Evolutionary conservation across 1,284 basidiomycete genomes (phyloP).

Genomic region (Pyrrhoderma noxium): DNA sequence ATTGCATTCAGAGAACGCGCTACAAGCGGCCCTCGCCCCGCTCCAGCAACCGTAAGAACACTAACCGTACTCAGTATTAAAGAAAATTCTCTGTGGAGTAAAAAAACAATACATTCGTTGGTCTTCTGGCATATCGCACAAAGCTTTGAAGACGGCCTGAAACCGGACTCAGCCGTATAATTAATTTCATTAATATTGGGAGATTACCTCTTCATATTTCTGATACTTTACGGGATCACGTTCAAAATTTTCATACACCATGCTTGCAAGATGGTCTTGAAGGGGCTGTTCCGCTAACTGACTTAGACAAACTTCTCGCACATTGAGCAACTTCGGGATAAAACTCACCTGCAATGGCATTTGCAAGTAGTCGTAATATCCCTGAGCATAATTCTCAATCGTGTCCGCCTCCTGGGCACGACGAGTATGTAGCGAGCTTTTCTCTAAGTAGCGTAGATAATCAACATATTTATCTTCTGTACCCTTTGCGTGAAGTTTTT

Average conservation of each 20-base stretch:
- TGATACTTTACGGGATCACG: conserved; percentile 95
- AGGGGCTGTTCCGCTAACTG: conserved; percentile 57
- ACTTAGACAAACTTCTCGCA: conserved; percentile 2
- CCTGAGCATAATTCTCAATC: conserved; percentile 83
- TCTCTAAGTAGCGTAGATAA: conserved; percentile 81
- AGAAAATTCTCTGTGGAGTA: conserved; percentile 7
- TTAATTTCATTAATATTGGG: neutral
- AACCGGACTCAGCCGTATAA: conserved; percentile 14
- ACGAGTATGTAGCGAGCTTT: conserved; percentile 57
- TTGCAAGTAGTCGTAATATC: conserved; percentile 94
- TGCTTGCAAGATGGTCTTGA: conserved; percentile 93
- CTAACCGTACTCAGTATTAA: conserved; percentile 33
- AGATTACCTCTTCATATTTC: conserved; percentile 83
- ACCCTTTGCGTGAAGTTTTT: conserved; percentile 56
- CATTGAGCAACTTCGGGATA: conserved; percentile 3
- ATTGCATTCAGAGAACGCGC: conserved; percentile 78
- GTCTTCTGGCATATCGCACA: conserved; percentile 58
- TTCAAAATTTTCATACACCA: conserved; percentile 97
- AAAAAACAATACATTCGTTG: conserved; percentile 43
- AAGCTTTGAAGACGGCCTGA: conserved; percentile 77
- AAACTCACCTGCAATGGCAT: conserved; percentile 76
- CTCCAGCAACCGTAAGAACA: conserved; percentile 86
- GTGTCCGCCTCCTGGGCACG: conserved; percentile 57
- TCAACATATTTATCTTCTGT: conserved; percentile 87
- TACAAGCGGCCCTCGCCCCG: conserved; percentile 93